These are phyloP conservation scores for Hemerocallis citrina DNA, from an alignment of 106 monocot genomes.

Conservation along the genomic window DNA sequence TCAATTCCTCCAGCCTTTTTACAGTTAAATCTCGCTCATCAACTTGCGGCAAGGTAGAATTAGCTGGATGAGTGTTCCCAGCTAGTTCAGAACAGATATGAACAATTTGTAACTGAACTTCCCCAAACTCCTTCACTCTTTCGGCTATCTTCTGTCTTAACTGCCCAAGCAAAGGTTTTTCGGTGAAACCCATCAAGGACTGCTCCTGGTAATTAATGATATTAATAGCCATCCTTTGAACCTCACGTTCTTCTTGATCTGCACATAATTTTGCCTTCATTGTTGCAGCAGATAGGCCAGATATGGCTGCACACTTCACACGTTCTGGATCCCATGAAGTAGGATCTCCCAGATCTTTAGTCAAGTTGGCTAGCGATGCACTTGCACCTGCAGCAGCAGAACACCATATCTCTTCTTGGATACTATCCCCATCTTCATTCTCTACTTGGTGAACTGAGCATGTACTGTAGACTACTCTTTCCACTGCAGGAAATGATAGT, in stretches of 20 bases:
- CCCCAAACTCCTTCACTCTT: conserved; percentile 49
- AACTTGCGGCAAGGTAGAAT: conserved; percentile 25
- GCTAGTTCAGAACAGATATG: conserved; percentile 52
- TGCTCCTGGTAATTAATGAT: conserved; percentile 93
- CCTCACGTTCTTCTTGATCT: conserved; percentile 98
- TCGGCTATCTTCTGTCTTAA: conserved; percentile 53
- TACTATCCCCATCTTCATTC: conserved; percentile 97
- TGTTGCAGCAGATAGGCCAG: conserved; percentile 88
- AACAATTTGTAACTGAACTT: conserved; percentile 55
- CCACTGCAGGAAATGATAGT: conserved; percentile 77
- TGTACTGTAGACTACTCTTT: conserved; percentile 89
- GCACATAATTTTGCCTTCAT: conserved; percentile 93
- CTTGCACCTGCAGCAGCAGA: conserved; percentile 88
- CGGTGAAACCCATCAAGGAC: no score
- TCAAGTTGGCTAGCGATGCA: conserved; percentile 65
- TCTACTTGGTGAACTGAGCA: conserved; percentile 82
- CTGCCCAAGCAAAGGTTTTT: conserved; percentile 46
- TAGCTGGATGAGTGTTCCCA: conserved; percentile 22
- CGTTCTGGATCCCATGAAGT: conserved; percentile 34
- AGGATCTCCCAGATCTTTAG: conserved; percentile 37
- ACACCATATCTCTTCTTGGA: no score
- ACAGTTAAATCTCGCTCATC: conserved; percentile 59
- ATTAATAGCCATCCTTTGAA: conserved; percentile 74
- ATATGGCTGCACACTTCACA: conserved; percentile 59
- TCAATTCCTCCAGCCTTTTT: conserved; percentile 61